Evolutionary conservation across 345 rosid genomes (phyloP).

Genomic region (Murraya koenigii): DNA sequence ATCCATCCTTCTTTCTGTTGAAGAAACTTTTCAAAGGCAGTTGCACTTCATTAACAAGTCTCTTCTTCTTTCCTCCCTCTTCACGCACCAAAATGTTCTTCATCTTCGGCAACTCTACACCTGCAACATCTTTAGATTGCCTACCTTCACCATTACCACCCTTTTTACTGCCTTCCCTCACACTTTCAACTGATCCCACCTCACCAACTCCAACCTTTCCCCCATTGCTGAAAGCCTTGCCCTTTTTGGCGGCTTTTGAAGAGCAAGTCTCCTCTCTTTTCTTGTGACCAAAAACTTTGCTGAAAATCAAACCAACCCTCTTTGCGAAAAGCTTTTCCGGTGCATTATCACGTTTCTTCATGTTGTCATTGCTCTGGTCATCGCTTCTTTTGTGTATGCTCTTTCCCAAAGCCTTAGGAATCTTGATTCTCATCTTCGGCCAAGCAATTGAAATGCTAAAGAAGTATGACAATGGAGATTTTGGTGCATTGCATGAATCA

Average conservation of each 20-base stretch:
- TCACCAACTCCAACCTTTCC: not conserved
- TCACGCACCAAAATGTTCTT: constrained; percentile 11
- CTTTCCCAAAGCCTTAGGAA: constrained; percentile 29
- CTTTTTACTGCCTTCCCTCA: not conserved
- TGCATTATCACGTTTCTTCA: constrained; percentile 9
- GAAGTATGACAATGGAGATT: constrained; percentile 7
- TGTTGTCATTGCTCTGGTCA: not conserved
- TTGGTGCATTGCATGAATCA: not conserved
- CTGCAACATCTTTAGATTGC: not conserved
- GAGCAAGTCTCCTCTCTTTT: not conserved
- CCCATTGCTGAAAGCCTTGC: not conserved
- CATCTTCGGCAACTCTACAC: not conserved
- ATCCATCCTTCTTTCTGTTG: not conserved
- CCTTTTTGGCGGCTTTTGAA: not conserved
- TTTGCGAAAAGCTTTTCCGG: constrained; percentile 1
- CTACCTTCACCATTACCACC: not conserved
- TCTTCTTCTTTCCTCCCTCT: constrained; percentile 4
- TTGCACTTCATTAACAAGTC: not conserved
- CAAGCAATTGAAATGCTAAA: constrained; percentile 12
- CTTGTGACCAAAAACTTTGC: constrained; percentile 27
- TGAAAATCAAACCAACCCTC: constrained; percentile 28
- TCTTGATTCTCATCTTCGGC: constrained; percentile 29
- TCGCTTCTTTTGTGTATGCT: constrained; percentile 14
- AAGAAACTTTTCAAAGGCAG: constrained; percentile 7
- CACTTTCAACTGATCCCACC: not conserved